These are phyloP conservation scores for Sequoiadendron giganteum DNA, from an alignment of 75 land plant species.

Conservation along the genomic window DNA sequence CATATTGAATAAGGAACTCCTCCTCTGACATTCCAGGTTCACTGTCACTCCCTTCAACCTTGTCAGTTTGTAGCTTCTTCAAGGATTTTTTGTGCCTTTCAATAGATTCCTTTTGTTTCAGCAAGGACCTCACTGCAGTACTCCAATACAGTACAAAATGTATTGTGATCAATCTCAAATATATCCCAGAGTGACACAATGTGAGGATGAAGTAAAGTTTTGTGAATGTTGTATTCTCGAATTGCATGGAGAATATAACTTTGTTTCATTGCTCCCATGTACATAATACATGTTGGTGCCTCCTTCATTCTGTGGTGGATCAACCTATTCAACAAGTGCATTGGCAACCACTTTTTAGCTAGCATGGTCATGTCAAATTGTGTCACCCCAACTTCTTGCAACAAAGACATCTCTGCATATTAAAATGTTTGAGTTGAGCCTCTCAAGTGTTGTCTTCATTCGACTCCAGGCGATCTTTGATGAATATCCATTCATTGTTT, in stretches of 20 bases:
- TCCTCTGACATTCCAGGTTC: conserved; percentile 71
- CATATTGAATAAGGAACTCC: conserved; percentile 76
- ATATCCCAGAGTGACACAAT: conserved; percentile 97
- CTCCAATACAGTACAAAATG: conserved; percentile 94
- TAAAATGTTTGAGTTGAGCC: too few species aligned
- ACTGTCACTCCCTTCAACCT: conserved; percentile 59
- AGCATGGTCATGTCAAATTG: too few species aligned
- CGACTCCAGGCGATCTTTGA: too few species aligned
- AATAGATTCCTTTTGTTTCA: conserved; percentile 79
- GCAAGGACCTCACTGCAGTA: conserved; percentile 81
- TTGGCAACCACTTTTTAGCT: too few species aligned
- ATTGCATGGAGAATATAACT: conserved; percentile 95
- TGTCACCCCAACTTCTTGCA: too few species aligned
- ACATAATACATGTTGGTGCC: too few species aligned
- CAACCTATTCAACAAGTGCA: too few species aligned
- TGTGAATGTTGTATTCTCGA: conserved; percentile 96
- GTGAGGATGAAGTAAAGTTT: conserved; percentile 79
- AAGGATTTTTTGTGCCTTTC: conserved; percentile 74
- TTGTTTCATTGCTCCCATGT: too few species aligned
- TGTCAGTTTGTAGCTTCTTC: conserved; percentile 79
- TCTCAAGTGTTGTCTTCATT: too few species aligned
- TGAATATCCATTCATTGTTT: too few species aligned
- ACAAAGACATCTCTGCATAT: too few species aligned
- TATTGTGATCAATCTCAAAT: conserved; percentile 97
- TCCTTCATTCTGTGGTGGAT: too few species aligned